Conservation (phyloP, 73 alveolate genomes). For the Blepharisma japonicum region DNA sequence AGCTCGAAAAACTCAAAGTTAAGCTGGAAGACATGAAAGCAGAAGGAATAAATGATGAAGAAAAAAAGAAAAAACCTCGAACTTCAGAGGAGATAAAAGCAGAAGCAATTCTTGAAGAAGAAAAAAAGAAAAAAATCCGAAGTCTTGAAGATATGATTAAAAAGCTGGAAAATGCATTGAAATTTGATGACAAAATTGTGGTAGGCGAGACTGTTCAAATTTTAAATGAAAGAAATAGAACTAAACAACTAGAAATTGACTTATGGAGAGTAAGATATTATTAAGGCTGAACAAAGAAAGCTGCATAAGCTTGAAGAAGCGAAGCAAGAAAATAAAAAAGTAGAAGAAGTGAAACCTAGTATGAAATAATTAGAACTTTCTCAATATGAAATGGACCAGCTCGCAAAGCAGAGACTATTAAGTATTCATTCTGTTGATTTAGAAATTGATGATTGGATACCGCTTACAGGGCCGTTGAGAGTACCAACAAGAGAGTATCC, state of each 20-base stretch:
- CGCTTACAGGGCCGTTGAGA: neutral
- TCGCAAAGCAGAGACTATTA: neutral
- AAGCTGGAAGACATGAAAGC: slow-evolving; percentile 24
- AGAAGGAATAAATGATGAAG: neutral
- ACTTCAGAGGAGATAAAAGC: slow-evolving; percentile 21
- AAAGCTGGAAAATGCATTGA: slow-evolving; percentile 5
- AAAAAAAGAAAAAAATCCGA: neutral
- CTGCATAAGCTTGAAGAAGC: neutral
- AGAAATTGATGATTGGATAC: slow-evolving; percentile 5
- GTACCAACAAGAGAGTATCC: slow-evolving; percentile 7
- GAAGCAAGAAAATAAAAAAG: neutral
- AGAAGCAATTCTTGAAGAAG: neutral
- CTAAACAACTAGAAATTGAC: slow-evolving; percentile 23
- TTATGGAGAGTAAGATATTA: neutral
- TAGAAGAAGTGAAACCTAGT: slow-evolving; percentile 16
- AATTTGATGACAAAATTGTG: slow-evolving; percentile 23
- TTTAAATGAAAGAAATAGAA: slow-evolving; percentile 9
- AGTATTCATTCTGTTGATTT: neutral
- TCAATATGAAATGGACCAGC: slow-evolving; percentile 22
- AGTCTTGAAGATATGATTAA: neutral
- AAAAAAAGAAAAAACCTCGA: neutral
- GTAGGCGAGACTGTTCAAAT: slow-evolving; percentile 5
- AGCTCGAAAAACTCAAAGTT: slow-evolving; percentile 17
- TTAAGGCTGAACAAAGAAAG: slow-evolving; percentile 21
- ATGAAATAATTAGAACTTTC: slow-evolving; percentile 18